Evolutionary conservation across 1,284 basidiomycete species (phyloP), one percentile per base, ranked within the genome.

Genomic region (Apiotrichum sp.): DNA sequence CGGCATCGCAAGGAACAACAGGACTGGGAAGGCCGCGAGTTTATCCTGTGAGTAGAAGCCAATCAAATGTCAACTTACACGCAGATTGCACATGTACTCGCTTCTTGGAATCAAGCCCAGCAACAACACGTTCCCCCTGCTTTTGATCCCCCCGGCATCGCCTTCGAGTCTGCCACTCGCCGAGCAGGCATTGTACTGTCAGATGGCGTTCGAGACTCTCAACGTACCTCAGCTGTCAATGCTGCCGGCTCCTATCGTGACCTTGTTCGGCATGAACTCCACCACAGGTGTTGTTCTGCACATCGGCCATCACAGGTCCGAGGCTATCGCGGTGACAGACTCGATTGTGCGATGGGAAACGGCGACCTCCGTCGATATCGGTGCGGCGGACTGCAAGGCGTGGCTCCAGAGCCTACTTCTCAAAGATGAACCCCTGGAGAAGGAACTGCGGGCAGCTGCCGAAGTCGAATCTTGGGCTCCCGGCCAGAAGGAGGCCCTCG

Each of bases 181-280:
- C n/a, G 82, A 87, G 52, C 80, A 82, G 52, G 81, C 84, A 5
- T 83, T 86, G 69, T 89, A 95, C 68, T 87, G 87, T 62, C 90
- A 89, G 69, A 81, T 93, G 55, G 92, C 96, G 72, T 98, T 98
- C 69, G 93, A 98, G 72, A 83, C 86, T n/a, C 89, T 97, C 81
- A 96, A 97, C 71, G 85, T 87, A 44, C 88, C 95, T 4, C 88
- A 85, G 33, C 84, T 97, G 62, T 83, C 84, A 44, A 80, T 96
- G 62, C 80, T 95, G 43, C 88, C 95, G 60, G 84, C 89, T 2
- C 86, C 93, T 5, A 83, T 95, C 67, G 84, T 88, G 4, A 86
- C 89, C 59, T 80, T 92, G 54, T 96, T 87, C 74, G 86, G 89
- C 22, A 84, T 85, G n/a, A 87, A 87, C 63, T 80, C 81, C 38